Base-by-base conservation (phyloP, 148 eudicot species). In the Pharnaceum exiguum region DNA sequence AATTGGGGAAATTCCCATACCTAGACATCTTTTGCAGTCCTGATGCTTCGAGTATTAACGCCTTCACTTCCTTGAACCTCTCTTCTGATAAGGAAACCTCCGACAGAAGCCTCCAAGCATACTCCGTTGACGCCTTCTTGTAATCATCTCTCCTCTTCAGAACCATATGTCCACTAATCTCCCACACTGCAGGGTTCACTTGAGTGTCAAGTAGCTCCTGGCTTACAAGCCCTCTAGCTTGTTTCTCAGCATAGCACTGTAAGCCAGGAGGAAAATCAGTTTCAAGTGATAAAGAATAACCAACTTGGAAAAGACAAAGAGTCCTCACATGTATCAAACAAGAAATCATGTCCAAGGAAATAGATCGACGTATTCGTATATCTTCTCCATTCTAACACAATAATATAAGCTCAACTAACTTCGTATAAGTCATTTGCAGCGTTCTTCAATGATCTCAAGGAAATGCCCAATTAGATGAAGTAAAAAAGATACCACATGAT, bases 111-210 rank as follows among this genome's bases (percentile, higher is more conserved):
- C 72, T 72, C 77, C 87, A 77, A 3, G 93, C 85, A 42, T 82
- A 74, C 28, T 74, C 82, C 73, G 85, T 85, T 0, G 83, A 67
- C 12, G 96, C 93, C 43, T 70, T 79, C 26, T 77, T 83, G 18
- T 77, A 89, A 51, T 89, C 94, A 38, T 78, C 52, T 74, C 68
- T 78, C 58, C 85, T 73, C 68, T 85, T 89, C 46, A 89, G 67
- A 16, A 89, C 94, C 66, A 89, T 85, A 54, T 89, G 94, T 44
- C 94, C 94, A 37, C 85, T 75, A 12, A 89, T 89, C 65, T 89
- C 94, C 94, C 94, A 89, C 26, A 80, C 87, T 15, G 94, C 94
- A 22, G 96, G 94, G 65, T 85, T 85, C 57, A 89, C 87, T 69
- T 85, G 96, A 26, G 94, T 85, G 45, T 81, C 83, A 51, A 83